Conservation (phyloP, 495 filamentous ascomycete genomes). For the Extremus antarcticus region DNA sequence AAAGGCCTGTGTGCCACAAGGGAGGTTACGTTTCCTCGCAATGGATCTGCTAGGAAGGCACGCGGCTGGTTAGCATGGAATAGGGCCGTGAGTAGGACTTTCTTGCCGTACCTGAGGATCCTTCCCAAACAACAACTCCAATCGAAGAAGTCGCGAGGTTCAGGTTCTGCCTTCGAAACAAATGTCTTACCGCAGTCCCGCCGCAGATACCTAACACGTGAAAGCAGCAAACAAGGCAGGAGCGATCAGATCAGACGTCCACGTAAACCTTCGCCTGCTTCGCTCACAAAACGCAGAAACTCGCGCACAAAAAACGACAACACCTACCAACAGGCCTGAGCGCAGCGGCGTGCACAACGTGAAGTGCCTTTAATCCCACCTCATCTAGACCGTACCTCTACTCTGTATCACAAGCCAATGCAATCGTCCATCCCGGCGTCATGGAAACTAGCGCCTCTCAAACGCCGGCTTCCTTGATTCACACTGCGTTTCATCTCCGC, state of each 20-base stretch:
- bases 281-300: not conserved
- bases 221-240: not conserved
- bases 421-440: too few relatives aligned
- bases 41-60: not conserved
- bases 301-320: not conserved
- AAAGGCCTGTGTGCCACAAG: too few relatives aligned
- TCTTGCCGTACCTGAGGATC: not conserved
- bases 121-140: not conserved
- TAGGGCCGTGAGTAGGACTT: not conserved
- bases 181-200: not conserved
- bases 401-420: not conserved
- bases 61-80: not conserved
- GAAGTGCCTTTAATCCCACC: too few relatives aligned
- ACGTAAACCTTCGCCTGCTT: not conserved
- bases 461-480: not conserved
- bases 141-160: not conserved
- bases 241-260: not conserved
- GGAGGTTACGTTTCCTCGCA: too few relatives aligned
- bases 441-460: not conserved
- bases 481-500: not conserved
- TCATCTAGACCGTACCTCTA: not conserved
- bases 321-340: not conserved
- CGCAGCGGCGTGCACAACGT: too few relatives aligned
- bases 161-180: not conserved
- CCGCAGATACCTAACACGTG: not conserved